phyloP scores from a whole-genome alignment of 306 rosid genomes.

The Fragaria iinumae region DNA sequence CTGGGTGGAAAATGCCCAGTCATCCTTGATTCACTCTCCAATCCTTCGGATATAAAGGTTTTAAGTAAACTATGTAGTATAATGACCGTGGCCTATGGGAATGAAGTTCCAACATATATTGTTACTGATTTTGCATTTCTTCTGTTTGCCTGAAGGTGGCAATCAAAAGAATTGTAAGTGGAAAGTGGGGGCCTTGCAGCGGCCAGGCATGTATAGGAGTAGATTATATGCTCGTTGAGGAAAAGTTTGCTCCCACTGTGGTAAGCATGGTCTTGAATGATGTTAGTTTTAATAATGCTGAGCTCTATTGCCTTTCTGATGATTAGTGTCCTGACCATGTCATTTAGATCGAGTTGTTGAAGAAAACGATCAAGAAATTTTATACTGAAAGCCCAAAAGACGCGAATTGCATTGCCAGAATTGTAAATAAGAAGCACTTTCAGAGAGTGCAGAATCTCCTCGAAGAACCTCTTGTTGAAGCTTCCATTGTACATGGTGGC shows the following conservation, averaged over 20 bases:
- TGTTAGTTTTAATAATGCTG: not conserved
- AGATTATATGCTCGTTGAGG: constrained; percentile 80
- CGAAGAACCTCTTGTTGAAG: constrained; percentile 60
- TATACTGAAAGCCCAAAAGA: constrained; percentile 57
- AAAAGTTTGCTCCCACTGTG: constrained; percentile 50
- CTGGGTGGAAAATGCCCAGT: constrained; percentile 97
- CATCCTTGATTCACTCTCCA: constrained; percentile 65
- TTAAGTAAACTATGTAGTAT: not conserved
- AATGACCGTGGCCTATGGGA: not conserved
- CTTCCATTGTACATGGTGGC: constrained; percentile 79
- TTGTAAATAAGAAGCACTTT: constrained; percentile 60
- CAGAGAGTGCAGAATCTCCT: constrained; percentile 61
- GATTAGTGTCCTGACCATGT: constrained; percentile 13
- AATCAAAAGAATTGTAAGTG: constrained; percentile 66
- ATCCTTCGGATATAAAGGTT: constrained; percentile 65
- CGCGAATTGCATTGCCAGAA: constrained; percentile 50
- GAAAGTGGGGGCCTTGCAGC: constrained; percentile 85
- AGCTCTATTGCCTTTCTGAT: not conserved
- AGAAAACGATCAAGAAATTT: constrained; percentile 50
- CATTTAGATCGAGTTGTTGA: constrained; percentile 56
- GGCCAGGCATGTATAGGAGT: constrained; percentile 89
- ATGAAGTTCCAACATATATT: not conserved
- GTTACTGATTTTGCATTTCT: constrained; percentile 12
- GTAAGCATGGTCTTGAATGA: constrained; percentile 34
- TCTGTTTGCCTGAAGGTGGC: constrained; percentile 50